phyloP scores from a whole-genome alignment of 2,329 filamentous ascomycete species.

The Plenodomus biglobosus region DNA sequence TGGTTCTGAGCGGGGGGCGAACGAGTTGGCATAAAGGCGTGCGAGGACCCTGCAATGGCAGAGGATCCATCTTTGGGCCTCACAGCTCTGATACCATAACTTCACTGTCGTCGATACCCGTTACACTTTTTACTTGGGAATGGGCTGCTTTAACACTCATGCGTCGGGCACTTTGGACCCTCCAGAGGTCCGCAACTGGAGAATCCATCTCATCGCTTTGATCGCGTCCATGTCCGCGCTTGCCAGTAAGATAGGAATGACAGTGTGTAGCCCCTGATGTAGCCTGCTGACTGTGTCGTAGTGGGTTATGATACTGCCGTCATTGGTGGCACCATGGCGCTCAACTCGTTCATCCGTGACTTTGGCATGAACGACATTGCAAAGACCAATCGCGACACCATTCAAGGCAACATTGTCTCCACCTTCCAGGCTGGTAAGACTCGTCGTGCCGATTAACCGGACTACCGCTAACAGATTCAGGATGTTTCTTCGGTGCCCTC shows the following conservation, averaged over 20 bases:
- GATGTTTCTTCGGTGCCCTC: slow-evolving; percentile 46
- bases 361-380: slow-evolving; percentile 37
- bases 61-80: neutral
- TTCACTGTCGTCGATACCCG: neutral
- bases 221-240: slow-evolving; percentile 44
- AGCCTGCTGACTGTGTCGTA: slow-evolving; percentile 4
- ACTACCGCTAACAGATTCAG: slow-evolving; percentile 11
- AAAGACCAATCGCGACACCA: slow-evolving; percentile 37
- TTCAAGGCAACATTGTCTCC: slow-evolving; percentile 46
- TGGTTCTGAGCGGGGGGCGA: neutral
- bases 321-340: slow-evolving; percentile 46
- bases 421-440: slow-evolving; percentile 35
- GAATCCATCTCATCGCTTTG: slow-evolving; percentile 38
- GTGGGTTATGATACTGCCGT: slow-evolving; percentile 43
- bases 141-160: slow-evolving; percentile 36
- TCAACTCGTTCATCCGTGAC: slow-evolving; percentile 44
- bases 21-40: neutral
- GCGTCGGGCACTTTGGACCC: slow-evolving; percentile 39
- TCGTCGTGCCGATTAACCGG: neutral
- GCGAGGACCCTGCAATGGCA: neutral
- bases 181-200: slow-evolving; percentile 42
- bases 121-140: slow-evolving; percentile 1
- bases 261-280: neutral
- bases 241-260: slow-evolving; percentile 26
- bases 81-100: neutral